Evolutionary conservation across 2,329 filamentous ascomycete genomes (phyloP).

Genomic region (Trichoderma atrobrunneum): DNA sequence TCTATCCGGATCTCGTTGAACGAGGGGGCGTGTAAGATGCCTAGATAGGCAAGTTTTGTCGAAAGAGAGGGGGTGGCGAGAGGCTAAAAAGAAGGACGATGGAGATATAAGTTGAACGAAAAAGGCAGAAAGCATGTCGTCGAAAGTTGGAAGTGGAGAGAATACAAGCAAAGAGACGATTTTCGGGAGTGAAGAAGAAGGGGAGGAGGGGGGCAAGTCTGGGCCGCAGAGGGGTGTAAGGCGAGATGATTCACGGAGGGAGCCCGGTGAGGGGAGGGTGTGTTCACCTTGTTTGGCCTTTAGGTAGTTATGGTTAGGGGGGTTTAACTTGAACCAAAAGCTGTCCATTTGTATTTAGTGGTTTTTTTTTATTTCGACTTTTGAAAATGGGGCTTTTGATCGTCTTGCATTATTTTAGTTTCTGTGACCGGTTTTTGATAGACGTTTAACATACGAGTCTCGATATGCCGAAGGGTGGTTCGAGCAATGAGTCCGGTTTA

Average conservation of each 20-base stretch:
- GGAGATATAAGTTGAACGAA: background rate
- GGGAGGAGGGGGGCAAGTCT: no score
- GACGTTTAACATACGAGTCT: background rate
- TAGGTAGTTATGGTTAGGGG: background rate
- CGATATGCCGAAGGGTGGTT: background rate
- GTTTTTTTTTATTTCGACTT: background rate
- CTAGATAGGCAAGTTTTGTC: background rate
- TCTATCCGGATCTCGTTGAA: background rate
- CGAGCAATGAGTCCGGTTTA: background rate
- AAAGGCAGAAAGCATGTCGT: background rate
- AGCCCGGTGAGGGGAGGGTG: background rate
- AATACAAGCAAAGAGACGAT: background rate
- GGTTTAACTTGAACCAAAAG: background rate
- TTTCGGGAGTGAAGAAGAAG: background rate
- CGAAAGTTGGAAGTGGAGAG: background rate
- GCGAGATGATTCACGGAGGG: background rate
- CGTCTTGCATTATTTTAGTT: background rate
- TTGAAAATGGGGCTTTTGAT: background rate
- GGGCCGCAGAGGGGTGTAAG: background rate
- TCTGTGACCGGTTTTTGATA: background rate
- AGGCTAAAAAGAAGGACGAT: background rate
- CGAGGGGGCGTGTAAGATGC: background rate
- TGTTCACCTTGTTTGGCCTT: background rate
- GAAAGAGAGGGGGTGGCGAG: background rate
- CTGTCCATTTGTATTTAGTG: background rate